phyloP scores from a whole-genome alignment of 1,284 basidiomycete genomes.

The Cutaneotrichosporon sp. region DNA sequence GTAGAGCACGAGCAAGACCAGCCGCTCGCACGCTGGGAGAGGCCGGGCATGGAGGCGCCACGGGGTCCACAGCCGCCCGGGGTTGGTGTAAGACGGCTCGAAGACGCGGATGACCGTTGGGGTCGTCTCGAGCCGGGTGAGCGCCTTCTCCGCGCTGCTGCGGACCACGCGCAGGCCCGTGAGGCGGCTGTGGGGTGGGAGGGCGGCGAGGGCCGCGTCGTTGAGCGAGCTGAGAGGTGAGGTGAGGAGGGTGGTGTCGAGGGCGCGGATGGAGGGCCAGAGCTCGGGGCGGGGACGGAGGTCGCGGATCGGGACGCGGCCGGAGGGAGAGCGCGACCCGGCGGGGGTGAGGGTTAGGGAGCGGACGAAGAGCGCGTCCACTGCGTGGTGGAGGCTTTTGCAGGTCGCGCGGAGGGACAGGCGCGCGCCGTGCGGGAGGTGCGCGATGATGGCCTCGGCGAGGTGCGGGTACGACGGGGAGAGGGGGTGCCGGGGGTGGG shows the following conservation, averaged over 20 bases:
- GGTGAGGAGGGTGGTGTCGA: neutral
- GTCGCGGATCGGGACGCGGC: neutral
- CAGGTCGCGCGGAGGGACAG: neutral
- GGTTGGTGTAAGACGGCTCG: neutral
- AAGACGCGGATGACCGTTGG: neutral
- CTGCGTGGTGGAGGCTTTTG: neutral
- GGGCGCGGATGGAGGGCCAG: neutral
- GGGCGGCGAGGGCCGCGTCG: neutral
- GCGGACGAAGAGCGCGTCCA: neutral
- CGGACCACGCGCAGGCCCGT: neutral
- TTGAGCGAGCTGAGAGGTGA: neutral
- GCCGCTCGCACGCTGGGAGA: neutral
- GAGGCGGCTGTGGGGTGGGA: neutral
- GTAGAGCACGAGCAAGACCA: neutral
- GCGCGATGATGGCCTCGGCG: neutral
- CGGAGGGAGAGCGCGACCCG: neutral
- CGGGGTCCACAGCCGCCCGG: neutral
- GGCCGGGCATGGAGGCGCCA: neutral
- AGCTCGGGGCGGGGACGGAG: neutral
- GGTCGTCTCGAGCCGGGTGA: neutral
- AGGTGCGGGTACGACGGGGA: neutral
- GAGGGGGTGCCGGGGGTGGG: neutral
- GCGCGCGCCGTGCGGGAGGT: neutral
- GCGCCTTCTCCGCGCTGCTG: neutral
- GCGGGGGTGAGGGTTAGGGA: neutral